phyloP scores from a whole-genome alignment of 495 filamentous ascomycete species.

The Diplogelasinospora grovesii region DNA sequence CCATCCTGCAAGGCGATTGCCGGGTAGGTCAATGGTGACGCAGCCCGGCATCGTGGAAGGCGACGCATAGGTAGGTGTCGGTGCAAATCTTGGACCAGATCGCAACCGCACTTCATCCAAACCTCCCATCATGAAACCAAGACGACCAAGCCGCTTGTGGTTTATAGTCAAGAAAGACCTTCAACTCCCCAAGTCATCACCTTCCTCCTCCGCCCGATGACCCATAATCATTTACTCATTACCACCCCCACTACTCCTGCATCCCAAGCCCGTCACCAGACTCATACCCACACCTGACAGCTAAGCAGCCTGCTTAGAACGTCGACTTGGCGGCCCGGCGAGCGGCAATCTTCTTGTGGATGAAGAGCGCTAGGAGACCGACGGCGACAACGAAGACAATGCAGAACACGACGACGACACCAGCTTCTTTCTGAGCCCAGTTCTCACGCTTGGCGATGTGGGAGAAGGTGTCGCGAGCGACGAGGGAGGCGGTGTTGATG shows the following conservation, averaged over 20 bases:
- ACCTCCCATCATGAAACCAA: too few species aligned
- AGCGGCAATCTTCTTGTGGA: slow-evolving; percentile 36
- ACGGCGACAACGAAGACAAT: slow-evolving; percentile 48
- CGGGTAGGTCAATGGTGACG: too few species aligned
- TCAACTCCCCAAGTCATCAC: neutral
- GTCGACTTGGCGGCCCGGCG: slow-evolving; percentile 29
- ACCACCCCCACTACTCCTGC: neutral
- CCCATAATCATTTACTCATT: neutral
- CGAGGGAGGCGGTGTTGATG: slow-evolving; percentile 37
- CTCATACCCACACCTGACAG: too few species aligned
- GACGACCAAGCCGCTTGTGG: neutral
- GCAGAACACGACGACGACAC: slow-evolving; percentile 54
- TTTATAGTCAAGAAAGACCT: neutral
- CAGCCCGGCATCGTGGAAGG: too few species aligned
- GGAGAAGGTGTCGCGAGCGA: slow-evolving; percentile 39
- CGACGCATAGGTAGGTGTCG: too few species aligned
- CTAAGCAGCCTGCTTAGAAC: slow-evolving; percentile 11
- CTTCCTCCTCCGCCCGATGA: neutral
- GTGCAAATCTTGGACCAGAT: too few species aligned
- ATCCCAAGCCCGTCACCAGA: too few species aligned
- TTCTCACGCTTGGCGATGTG: slow-evolving; percentile 45
- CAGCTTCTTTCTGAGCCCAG: slow-evolving; percentile 44
- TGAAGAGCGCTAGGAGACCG: slow-evolving; percentile 39
- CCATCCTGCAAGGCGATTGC: too few species aligned
- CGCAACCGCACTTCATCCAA: too few species aligned